Conservation (phyloP, 192 early-diverging fungal genomes). For the Geranomyces variabilis region DNA sequence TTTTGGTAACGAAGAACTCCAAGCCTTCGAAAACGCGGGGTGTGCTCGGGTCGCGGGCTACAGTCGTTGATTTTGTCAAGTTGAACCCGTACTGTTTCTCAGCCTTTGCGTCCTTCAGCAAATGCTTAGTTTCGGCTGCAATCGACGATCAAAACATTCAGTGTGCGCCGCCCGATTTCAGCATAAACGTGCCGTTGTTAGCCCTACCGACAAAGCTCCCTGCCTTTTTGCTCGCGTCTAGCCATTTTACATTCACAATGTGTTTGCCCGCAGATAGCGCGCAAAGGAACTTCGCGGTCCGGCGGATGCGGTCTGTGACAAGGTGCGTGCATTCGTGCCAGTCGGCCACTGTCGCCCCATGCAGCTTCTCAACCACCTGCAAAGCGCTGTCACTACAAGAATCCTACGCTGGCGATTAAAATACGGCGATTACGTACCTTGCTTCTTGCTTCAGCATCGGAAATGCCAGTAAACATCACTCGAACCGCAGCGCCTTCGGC, state of each 20-base stretch:
- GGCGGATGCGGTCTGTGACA: conserved; percentile 48
- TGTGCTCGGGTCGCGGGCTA: neutral
- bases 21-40: conserved; percentile 36
- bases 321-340: conserved; percentile 53
- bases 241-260: conserved; percentile 51
- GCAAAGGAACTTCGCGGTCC: conserved; percentile 57
- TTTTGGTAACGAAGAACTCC: conserved; percentile 40
- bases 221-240: conserved; percentile 50
- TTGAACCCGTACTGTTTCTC: conserved; percentile 49
- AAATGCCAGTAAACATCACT: conserved; percentile 42
- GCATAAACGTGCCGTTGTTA: neutral
- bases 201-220: conserved; percentile 43
- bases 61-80: conserved; percentile 30
- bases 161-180: neutral
- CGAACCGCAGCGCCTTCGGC: neutral
- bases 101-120: conserved; percentile 43
- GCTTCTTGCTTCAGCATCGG: conserved; percentile 22
- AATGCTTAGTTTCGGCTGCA: conserved; percentile 43
- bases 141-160: neutral
- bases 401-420: neutral
- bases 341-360: conserved; percentile 32
- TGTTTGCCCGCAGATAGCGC: conserved; percentile 48
- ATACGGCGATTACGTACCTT: conserved; percentile 11
- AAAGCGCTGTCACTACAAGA: neutral
- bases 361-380: conserved; percentile 33